Conservation (phyloP, 2,329 filamentous ascomycete species). For the Sphaerulina vaccinii region DNA sequence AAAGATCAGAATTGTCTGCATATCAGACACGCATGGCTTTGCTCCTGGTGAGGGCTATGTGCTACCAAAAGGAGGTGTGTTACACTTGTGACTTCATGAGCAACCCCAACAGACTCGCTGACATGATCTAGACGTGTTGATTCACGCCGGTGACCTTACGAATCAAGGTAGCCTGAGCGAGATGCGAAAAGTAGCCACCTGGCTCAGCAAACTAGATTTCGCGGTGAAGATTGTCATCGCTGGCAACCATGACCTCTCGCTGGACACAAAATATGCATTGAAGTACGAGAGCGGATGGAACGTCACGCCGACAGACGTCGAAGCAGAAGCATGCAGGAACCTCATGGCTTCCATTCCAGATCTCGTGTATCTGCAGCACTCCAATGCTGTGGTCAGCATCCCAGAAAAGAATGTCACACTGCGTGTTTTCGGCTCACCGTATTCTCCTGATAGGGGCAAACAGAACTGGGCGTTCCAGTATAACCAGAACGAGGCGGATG, state of each 20-base stretch:
- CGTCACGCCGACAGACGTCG: conserved; percentile 45
- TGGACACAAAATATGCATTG: conserved; percentile 49
- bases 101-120: not conserved
- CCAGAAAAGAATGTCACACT: conserved; percentile 61
- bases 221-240: conserved; percentile 70
- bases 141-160: conserved; percentile 74
- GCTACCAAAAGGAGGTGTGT: conserved; percentile 9
- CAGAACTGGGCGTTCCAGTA: conserved; percentile 68
- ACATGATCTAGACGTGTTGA: conserved; percentile 64
- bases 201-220: conserved; percentile 67
- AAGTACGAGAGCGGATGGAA: conserved; percentile 34
- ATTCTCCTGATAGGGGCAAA: conserved; percentile 47
- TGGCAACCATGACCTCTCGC: conserved; percentile 75
- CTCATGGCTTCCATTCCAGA: conserved; percentile 52
- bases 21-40: conserved; percentile 60
- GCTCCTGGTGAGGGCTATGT: conserved; percentile 7
- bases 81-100: not conserved
- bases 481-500: conserved; percentile 39
- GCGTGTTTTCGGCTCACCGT: conserved; percentile 70
- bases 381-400: conserved; percentile 56
- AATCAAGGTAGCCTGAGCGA: conserved; percentile 62
- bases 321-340: conserved; percentile 52
- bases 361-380: conserved; percentile 66
- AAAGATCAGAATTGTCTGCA: conserved; percentile 67
- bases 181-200: conserved; percentile 61